Base-by-base conservation (phyloP, 2,329 filamentous ascomycete species). In the Xylariaceae sp. region DNA sequence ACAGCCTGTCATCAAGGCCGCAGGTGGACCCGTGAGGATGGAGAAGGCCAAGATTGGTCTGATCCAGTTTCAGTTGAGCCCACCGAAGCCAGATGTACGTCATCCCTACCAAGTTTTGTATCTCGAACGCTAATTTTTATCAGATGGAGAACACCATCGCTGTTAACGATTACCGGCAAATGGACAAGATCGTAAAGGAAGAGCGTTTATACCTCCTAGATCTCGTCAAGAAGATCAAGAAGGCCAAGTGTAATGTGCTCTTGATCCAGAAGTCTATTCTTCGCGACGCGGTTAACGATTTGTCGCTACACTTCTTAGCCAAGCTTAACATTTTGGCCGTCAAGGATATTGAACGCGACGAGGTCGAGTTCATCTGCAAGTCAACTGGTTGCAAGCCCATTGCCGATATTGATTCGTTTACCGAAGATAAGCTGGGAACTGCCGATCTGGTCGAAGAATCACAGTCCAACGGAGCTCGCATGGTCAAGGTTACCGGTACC, bases 201-300 rank as follows among this genome's bases (percentile, higher is more conserved):
- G 94, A 99, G 79, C 90, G 94, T 62, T 89, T 94, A 63, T 99
- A 99, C 75, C 84, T 99, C 59, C 83, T 99, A 53, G 97, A 97
- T 79, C 89, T 99, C 84, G 92, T 95, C 69, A 97, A 99, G 84
- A 99, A 97, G 82, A 99, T 99, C 74, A 97, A 97, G 78, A 99
- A 97, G 82, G 92, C 94, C 62, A 99, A 97, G 80, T 99, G 94
- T 78, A 99, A 99, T 66, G 94, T 99, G 41, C 85, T 97, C 42
- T 80, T 99, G 62, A 97, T 99, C 63, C 94, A 99, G 70, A 99
- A 99, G 77, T 97, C 93, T 13, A 99, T 99, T 64, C 84, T 99
- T 53, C 87, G 94, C 63, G 94, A 99, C 67, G 94, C 94, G 34
- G 92, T 99, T 71, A 99, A 99, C 77, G 94, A 99, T 65, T 82